A percentile compares a stretch with the other conserved stretches of the same genome.
Conservation (phyloP, 2,329 filamentous ascomycete genomes). For the Arachnomyces sp. region DNA sequence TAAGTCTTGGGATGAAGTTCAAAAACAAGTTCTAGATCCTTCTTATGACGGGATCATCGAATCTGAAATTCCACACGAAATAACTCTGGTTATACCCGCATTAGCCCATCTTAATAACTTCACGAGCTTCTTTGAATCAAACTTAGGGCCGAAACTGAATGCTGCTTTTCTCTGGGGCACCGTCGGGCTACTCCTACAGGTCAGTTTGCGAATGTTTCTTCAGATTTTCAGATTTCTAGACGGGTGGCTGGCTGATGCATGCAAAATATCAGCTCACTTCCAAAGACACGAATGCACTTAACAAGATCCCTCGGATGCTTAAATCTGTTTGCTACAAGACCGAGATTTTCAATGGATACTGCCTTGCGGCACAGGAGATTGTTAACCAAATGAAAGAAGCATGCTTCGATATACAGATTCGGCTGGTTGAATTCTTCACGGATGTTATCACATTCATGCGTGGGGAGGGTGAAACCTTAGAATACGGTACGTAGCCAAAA, state of each 20-base stretch:
- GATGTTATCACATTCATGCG: not conserved
- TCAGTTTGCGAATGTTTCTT: not conserved
- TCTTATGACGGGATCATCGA: not conserved
- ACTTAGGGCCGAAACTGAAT: not conserved
- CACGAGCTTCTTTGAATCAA: not conserved
- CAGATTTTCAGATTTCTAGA: too few species aligned
- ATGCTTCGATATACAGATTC: slow-evolving; percentile 1
- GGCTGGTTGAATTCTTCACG: not conserved
- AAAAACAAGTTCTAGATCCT: not conserved
- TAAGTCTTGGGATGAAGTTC: not conserved
- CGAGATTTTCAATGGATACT: slow-evolving; percentile 1
- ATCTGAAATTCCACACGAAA: slow-evolving; percentile 1
- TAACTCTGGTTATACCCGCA: not conserved
- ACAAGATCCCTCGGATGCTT: not conserved
- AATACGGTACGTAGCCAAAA: too few species aligned
- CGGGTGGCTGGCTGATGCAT: not conserved
- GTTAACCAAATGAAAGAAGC: slow-evolving; percentile 1
- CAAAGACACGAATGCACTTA: not conserved
- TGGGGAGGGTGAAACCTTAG: slow-evolving; percentile 1
- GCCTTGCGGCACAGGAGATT: too few species aligned
- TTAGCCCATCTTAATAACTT: not conserved
- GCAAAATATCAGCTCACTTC: not conserved
- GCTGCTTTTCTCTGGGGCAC: not conserved
- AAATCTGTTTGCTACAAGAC: not conserved
- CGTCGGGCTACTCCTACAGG: not conserved